These are phyloP conservation scores for Microbotryum scabiosae DNA, from an alignment of 1,284 basidiomycete genomes.

Conservation along the genomic window DNA sequence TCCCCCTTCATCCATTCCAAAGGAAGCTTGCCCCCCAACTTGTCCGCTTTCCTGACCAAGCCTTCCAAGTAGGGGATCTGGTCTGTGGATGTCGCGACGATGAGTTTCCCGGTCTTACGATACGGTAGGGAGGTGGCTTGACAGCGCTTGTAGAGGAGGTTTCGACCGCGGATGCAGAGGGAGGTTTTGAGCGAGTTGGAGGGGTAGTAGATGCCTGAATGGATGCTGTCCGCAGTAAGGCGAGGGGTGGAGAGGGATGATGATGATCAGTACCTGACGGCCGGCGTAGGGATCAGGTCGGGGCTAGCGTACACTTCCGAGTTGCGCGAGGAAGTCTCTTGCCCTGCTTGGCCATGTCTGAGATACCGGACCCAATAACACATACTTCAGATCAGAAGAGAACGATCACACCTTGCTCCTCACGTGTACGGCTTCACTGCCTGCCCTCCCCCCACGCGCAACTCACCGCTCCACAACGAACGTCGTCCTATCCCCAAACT, in stretches of 20 bases:
- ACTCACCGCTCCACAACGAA: constrained; percentile 74
- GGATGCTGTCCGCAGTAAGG: background rate
- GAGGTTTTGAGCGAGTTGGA: constrained; percentile 72
- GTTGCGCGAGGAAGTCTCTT: constrained; percentile 54
- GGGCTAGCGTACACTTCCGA: constrained; percentile 67
- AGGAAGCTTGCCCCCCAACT: constrained; percentile 46
- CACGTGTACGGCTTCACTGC: no score
- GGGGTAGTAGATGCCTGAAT: constrained; percentile 54
- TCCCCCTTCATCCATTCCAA: constrained; percentile 61
- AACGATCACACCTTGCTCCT: no score
- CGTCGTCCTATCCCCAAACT: constrained; percentile 64
- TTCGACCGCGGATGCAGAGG: constrained; percentile 77
- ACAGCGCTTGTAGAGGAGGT: constrained; percentile 76
- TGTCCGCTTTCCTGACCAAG: constrained; percentile 53
- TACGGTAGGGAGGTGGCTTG: constrained; percentile 56
- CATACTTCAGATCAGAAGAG: no score
- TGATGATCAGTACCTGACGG: no score
- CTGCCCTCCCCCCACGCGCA: no score
- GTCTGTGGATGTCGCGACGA: constrained; percentile 58
- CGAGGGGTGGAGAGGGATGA: constrained; percentile 10
- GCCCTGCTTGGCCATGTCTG: constrained; percentile 23
- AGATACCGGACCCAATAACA: no score
- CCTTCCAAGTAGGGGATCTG: constrained; percentile 63
- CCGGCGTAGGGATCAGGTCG: constrained; percentile 49
- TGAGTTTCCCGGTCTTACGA: constrained; percentile 74